phyloP scores from a whole-genome alignment of 2,329 filamentous ascomycete genomes.

The Ascochyta pisi region DNA sequence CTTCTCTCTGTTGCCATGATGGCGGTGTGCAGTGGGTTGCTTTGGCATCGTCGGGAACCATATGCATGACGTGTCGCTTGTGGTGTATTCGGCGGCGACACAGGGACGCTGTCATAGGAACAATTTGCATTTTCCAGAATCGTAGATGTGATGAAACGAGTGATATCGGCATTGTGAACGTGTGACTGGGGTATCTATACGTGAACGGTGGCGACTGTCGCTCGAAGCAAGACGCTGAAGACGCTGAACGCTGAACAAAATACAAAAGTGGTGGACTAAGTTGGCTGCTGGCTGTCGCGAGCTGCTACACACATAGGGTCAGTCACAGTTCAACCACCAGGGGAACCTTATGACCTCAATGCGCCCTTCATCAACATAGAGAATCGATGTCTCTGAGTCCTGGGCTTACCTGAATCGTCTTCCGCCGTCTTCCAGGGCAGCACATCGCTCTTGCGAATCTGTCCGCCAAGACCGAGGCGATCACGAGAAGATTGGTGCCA shows the following conservation, averaged over 20 bases:
- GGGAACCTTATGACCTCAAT: conserved; percentile 20
- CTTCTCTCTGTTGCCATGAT: not conserved
- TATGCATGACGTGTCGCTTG: conserved; percentile 2
- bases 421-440: conserved; percentile 41
- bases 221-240: conserved; percentile 8
- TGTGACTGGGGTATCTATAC: conserved; percentile 21
- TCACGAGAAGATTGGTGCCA: conserved; percentile 47
- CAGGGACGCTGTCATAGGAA: not conserved
- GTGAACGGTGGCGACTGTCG: conserved; percentile 5
- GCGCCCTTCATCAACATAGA: conserved; percentile 30
- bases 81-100: conserved; percentile 2
- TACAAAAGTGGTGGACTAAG: conserved; percentile 11
- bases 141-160: conserved; percentile 2
- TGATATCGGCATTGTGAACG: conserved; percentile 10
- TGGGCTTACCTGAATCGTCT: conserved; percentile 22
- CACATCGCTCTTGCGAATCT: conserved; percentile 41
- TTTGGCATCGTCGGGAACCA: not conserved
- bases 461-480: conserved; percentile 46
- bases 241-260: conserved; percentile 14
- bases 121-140: not conserved
- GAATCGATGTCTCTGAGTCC: conserved; percentile 33
- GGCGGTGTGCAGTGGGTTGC: not conserved
- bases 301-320: conserved; percentile 9
- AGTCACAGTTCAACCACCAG: conserved; percentile 16
- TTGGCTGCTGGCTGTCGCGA: conserved; percentile 13